Evolutionary conservation across 2,329 filamentous ascomycete genomes (phyloP).

Genomic region (Delphinella strobiligena): DNA sequence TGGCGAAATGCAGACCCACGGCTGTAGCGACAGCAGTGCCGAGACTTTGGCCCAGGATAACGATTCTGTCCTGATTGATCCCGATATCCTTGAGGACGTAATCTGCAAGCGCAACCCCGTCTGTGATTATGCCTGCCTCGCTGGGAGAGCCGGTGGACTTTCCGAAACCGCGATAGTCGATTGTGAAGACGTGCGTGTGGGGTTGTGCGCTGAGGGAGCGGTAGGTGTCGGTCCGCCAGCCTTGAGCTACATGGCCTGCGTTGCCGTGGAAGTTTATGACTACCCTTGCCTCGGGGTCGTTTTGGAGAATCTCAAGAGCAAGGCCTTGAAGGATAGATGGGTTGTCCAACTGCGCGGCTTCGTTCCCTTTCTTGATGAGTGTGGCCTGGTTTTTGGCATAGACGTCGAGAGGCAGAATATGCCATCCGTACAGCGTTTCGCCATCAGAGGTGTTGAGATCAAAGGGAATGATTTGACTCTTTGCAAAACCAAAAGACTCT

Average conservation of each 20-base stretch:
- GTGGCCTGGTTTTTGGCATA: constrained; percentile 49
- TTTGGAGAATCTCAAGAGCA: constrained; percentile 37
- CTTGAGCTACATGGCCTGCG: constrained; percentile 73
- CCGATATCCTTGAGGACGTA: constrained; percentile 55
- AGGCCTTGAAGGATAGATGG: constrained; percentile 28
- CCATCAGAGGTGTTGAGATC: constrained; percentile 62
- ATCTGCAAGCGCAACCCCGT: constrained; percentile 61
- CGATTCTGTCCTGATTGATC: constrained; percentile 59
- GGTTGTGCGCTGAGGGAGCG: constrained; percentile 63
- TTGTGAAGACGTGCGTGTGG: constrained; percentile 66
- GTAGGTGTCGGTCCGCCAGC: constrained; percentile 63
- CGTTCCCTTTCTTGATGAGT: constrained; percentile 2
- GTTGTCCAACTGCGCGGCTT: too few species aligned
- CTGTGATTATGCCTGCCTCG: constrained; percentile 69
- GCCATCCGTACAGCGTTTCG: constrained; percentile 77
- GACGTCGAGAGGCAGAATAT: constrained; percentile 67
- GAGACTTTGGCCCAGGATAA: constrained; percentile 75
- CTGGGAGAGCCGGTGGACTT: constrained; percentile 67
- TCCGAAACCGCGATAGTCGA: constrained; percentile 87
- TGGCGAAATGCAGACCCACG: constrained; percentile 55
- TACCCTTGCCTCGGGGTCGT: constrained; percentile 40
- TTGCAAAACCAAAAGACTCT: constrained; percentile 75
- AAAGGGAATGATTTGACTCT: constrained; percentile 82
- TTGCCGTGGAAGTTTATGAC: constrained; percentile 53
- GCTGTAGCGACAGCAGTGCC: constrained; percentile 75